A percentile compares a stretch with the other conserved stretches of the same genome.
Evolutionary conservation across 257 asterid genomes (phyloP).

Genomic region (Salvia rosmarinus): DNA sequence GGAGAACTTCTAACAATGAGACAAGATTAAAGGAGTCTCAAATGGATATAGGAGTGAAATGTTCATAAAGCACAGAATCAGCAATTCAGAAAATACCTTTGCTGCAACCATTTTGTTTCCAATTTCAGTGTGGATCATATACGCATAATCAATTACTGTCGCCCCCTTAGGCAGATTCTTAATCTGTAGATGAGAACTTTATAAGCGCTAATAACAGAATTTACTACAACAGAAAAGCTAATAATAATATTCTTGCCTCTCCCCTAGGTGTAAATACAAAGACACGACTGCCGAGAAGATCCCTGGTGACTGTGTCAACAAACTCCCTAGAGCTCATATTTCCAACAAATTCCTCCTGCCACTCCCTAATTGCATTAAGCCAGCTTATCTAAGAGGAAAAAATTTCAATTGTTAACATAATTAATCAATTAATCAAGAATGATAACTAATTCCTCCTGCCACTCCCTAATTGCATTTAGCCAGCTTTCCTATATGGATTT

Average conservation of each 20-base stretch:
- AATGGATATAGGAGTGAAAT: conserved; percentile 19
- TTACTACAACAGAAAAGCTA: conserved; percentile 13
- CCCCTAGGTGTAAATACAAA: conserved; percentile 97
- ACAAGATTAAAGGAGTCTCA: not conserved
- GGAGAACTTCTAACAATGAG: conserved; percentile 27
- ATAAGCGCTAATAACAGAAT: conserved; percentile 24
- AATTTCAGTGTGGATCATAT: conserved; percentile 87
- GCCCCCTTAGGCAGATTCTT: conserved; percentile 90
- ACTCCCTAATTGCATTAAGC: conserved; percentile 96
- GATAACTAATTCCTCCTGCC: too few relatives aligned
- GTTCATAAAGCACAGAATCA: conserved; percentile 18
- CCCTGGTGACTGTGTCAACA: conserved; percentile 88
- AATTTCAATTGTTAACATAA: conserved; percentile 23
- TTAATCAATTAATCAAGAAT: conserved; percentile 28
- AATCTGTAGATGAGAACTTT: conserved; percentile 49
- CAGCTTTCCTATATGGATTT: not conserved
- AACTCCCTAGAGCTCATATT: conserved; percentile 96
- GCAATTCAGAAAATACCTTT: conserved; percentile 50
- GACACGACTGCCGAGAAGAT: conserved; percentile 89
- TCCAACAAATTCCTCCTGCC: conserved; percentile 98
- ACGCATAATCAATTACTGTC: conserved; percentile 80
- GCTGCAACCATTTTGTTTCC: conserved; percentile 98
- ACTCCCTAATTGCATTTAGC: too few relatives aligned
- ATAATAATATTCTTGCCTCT: conserved; percentile 56
- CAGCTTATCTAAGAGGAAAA: conserved; percentile 74